Evolutionary conservation across 2,329 filamentous ascomycete species (phyloP).

Genomic region (Hypoxylon sp.): DNA sequence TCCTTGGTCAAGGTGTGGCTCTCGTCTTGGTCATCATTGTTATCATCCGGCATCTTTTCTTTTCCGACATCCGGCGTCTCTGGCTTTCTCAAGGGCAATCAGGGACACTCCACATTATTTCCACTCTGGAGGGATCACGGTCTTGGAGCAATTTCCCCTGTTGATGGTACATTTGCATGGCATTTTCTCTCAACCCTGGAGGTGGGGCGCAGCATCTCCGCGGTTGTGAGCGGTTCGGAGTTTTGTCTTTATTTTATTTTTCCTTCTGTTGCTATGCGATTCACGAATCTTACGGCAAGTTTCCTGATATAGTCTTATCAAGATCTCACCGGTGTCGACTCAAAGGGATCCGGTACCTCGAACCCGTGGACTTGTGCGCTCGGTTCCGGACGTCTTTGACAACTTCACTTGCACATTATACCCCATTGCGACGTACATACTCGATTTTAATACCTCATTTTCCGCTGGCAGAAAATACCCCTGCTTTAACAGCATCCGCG

Average conservation of each 20-base stretch:
- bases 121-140: slow-evolving; percentile 35
- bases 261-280: slow-evolving; percentile 42
- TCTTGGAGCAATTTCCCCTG: slow-evolving; percentile 39
- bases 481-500: slow-evolving; percentile 46
- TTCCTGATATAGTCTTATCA: slow-evolving; percentile 30
- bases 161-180: slow-evolving; percentile 47
- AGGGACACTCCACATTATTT: slow-evolving; percentile 35
- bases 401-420: slow-evolving; percentile 44
- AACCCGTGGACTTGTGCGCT: slow-evolving; percentile 50
- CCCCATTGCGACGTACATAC: slow-evolving; percentile 46
- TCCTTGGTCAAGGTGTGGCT: slow-evolving; percentile 48
- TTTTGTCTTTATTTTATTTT: slow-evolving; percentile 42
- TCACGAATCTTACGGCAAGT: slow-evolving; percentile 45
- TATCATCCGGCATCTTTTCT: slow-evolving; percentile 44
- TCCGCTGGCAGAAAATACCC: slow-evolving; percentile 44
- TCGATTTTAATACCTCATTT: slow-evolving; percentile 44
- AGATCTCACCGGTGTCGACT: slow-evolving; percentile 35
- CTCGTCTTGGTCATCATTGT: slow-evolving; percentile 46
- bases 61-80: slow-evolving; percentile 47
- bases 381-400: slow-evolving; percentile 41
- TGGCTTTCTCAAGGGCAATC: slow-evolving; percentile 39
- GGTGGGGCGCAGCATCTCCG: slow-evolving; percentile 43
- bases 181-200: slow-evolving; percentile 46
- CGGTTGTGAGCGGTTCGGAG: slow-evolving; percentile 47
- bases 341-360: slow-evolving; percentile 42